A percentile compares a stretch with the other conserved stretches of the same genome.
Evolutionary conservation across 148 eudicot genomes (phyloP).

Genomic region (Rhododendron griersonianum): DNA sequence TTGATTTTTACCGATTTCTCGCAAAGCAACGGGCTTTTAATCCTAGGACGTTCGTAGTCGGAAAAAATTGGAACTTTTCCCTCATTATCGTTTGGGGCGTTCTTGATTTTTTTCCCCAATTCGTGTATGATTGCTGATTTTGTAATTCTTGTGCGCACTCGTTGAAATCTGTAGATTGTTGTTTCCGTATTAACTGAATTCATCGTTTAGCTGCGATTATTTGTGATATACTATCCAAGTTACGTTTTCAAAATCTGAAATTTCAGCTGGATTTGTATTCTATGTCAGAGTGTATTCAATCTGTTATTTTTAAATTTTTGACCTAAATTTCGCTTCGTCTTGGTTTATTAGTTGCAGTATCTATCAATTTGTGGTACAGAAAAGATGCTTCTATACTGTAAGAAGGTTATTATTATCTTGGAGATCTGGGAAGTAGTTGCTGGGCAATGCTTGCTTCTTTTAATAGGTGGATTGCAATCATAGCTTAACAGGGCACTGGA

Average conservation of each 20-base stretch:
- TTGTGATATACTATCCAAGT: not conserved
- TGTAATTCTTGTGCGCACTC: not conserved
- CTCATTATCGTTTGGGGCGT: not conserved
- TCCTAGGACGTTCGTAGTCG: not conserved
- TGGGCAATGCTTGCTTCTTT: not conserved
- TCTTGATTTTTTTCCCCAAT: not conserved
- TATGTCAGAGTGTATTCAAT: not conserved
- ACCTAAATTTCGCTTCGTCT: not conserved
- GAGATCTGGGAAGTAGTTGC: not conserved
- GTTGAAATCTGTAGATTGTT: not conserved
- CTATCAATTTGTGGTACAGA: not conserved
- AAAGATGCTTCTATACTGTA: not conserved
- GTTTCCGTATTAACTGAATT: not conserved
- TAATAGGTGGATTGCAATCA: not conserved
- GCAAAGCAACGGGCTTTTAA: not conserved
- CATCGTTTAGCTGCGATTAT: not conserved
- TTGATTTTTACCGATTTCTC: not conserved
- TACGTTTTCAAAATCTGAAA: not conserved
- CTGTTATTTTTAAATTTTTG: not conserved
- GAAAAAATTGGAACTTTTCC: not conserved
- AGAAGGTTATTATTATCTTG: not conserved
- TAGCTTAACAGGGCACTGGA: not conserved
- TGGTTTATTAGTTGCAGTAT: not conserved
- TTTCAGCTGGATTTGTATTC: not conserved
- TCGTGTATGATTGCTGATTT: not conserved